Percentiles rank a stretch among this genome's conserved stretches.
Conservation (phyloP, 768 basidiomycete species). For the Tricholoma sp. region DNA sequence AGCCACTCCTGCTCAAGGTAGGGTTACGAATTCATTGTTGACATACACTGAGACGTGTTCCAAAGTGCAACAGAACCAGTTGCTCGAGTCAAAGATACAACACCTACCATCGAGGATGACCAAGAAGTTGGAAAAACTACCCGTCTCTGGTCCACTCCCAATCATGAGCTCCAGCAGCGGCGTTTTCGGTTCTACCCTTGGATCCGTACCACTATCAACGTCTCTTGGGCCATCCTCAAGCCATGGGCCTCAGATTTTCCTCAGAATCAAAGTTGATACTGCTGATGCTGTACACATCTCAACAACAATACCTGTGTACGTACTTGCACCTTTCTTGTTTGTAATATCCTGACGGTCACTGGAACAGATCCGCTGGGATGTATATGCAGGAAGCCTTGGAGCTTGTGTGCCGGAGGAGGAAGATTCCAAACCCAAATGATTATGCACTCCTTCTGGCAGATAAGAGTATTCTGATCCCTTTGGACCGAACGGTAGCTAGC, state of each 20-base stretch:
- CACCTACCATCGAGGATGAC: conserved; percentile 73
- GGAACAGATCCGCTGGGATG: conserved; percentile 75
- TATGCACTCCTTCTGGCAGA: conserved; percentile 76
- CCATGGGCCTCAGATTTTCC: conserved; percentile 77
- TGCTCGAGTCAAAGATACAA: conserved; percentile 75
- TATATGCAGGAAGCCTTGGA: conserved; percentile 97
- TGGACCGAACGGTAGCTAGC: conserved; percentile 95
- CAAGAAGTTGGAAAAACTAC: conserved; percentile 51
- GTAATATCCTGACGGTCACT: background rate
- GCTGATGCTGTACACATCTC: conserved; percentile 81
- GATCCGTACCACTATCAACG: conserved; percentile 52
- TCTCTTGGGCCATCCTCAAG: conserved; percentile 65
- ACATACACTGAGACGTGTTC: conserved; percentile 14
- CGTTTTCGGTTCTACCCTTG: conserved; percentile 37
- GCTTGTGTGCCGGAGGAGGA: conserved; percentile 67
- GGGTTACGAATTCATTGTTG: conserved; percentile 13
- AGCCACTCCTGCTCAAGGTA: conserved; percentile 67
- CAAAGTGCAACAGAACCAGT: conserved; percentile 67
- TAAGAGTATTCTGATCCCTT: conserved; percentile 73
- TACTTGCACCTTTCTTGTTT: conserved; percentile 5
- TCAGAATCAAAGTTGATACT: conserved; percentile 77
- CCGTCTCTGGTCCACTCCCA: conserved; percentile 34
- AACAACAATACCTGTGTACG: conserved; percentile 89
- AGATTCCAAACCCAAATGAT: conserved; percentile 63
- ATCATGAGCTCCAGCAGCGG: conserved; percentile 40